Evolutionary conservation across 1,284 basidiomycete genomes (phyloP), one percentile per base, ranked within the genome.

Genomic region (Moesziomyces parantarcticus): DNA sequence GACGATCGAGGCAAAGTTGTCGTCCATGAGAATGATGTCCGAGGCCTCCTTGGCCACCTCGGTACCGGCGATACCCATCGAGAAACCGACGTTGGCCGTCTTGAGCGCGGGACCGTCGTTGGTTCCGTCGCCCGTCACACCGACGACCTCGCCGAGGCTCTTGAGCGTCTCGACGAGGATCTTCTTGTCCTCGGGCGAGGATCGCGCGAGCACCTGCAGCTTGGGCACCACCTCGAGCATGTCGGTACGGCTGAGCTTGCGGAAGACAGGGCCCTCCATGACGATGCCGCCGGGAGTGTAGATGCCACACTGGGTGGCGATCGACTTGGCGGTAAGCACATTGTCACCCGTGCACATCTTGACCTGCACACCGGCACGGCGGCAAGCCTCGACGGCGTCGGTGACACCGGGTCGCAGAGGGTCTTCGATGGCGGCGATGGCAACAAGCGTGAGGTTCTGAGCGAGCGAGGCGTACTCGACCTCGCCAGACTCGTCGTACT

Each of bases 331-430:
- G 23, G 84, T 77, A 46, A 98, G 88, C 50, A 95, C 92, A 77
- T 98, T 99, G 86, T 99, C 96, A 82, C 95, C 96, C 0, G 96
- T 98, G 85, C 93, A 97, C 95, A 99, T 99, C 87, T 97, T 98
- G 86, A 99, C 90, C 29, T 89, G 88, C n/a, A 99, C 94, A 75
- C 95, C 95, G 41, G 97, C 96, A 57, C 87, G 88, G 77, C 89
- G 89, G 83, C 94, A 97, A 70, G 92, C 90, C 50, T 88, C 87
- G 25, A 99, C 96, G 25, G 95, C 94, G 14, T 94, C 89, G 9
- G 89, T 88, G 20, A 99, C 95, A 82, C 94, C 94, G 1, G 89
- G 88, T 42, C 96, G 92, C 6, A 99, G 88, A 36, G 96, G 96
- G 83, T 99, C 97, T 83, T 98, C 95, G 82, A 99, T 97, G 82